Conservation (phyloP, 2,329 filamentous ascomycete species). For the Shiraia bambusicola region DNA sequence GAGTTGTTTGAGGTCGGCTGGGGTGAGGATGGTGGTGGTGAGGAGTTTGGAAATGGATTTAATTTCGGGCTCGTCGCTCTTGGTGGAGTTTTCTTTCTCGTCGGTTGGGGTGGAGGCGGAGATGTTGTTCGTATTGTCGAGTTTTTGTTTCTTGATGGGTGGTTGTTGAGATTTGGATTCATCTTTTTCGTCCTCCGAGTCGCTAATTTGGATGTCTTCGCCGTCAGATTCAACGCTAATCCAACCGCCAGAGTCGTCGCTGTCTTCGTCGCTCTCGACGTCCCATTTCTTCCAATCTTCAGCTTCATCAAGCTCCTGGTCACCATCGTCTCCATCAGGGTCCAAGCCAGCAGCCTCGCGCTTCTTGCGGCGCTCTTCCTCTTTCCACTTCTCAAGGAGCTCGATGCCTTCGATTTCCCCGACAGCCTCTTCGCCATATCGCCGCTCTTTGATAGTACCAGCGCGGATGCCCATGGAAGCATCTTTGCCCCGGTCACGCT, state of each 20-base stretch:
- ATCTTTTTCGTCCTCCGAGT: conserved; percentile 68
- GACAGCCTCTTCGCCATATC: conserved; percentile 77
- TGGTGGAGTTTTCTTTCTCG: conserved; percentile 44
- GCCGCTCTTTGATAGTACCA: conserved; percentile 72
- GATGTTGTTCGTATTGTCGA: conserved; percentile 50
- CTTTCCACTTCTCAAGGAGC: conserved; percentile 88
- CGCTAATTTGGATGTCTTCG: conserved; percentile 71
- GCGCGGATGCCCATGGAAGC: conserved; percentile 78
- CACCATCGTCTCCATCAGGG: conserved; percentile 61
- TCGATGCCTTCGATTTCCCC: conserved; percentile 94
- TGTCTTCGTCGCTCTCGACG: conserved; percentile 58
- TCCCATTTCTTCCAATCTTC: conserved; percentile 62
- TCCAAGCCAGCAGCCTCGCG: conserved; percentile 67
- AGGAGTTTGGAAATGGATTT: conserved; percentile 64
- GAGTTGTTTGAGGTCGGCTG: conserved; percentile 92
- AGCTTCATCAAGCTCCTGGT: conserved; percentile 61
- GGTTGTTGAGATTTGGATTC: conserved; percentile 48
- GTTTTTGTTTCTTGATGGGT: conserved; percentile 64
- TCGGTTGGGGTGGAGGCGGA: conserved; percentile 26
- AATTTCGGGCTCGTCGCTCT: conserved; percentile 42
- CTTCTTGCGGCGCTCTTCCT: conserved; percentile 78
- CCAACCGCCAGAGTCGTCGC: conserved; percentile 82
- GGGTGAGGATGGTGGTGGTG: conserved; percentile 92
- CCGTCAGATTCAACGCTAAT: conserved; percentile 84
- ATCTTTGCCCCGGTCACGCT: conserved; percentile 87